phyloP scores from a whole-genome alignment of 495 filamentous ascomycete species.

The Glarea lozoyensis region DNA sequence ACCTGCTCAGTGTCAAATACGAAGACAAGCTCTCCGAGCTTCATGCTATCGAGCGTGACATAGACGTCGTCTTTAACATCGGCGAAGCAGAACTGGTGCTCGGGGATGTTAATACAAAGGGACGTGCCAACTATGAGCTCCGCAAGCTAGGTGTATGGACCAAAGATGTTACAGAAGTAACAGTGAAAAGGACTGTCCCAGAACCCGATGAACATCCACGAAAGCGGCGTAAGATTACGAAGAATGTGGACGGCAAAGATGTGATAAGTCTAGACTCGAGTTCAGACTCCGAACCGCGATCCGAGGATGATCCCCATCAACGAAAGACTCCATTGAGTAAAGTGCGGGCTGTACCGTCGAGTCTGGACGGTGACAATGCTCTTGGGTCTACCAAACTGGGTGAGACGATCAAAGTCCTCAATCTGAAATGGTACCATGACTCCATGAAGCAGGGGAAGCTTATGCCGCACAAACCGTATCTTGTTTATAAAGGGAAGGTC shows the following conservation, averaged over 20 bases:
- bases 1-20: slow-evolving; percentile 65
- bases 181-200: neutral
- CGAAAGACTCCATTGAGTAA: neutral
- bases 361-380: neutral
- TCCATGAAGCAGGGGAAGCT: slow-evolving; percentile 43
- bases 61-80: slow-evolving; percentile 64
- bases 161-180: slow-evolving; percentile 5
- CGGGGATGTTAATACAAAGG: slow-evolving; percentile 57
- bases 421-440: slow-evolving; percentile 64
- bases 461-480: slow-evolving; percentile 51
- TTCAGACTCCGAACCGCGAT: slow-evolving; percentile 27
- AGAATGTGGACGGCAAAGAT: slow-evolving; percentile 3
- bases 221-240: slow-evolving; percentile 11
- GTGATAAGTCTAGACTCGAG: slow-evolving; percentile 24
- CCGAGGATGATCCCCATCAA: slow-evolving; percentile 1
- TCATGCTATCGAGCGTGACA: slow-evolving; percentile 51
- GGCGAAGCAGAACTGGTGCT: slow-evolving; percentile 66
- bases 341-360: neutral
- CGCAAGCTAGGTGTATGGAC: slow-evolving; percentile 48
- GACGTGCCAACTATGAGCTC: slow-evolving; percentile 70
- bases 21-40: slow-evolving; percentile 37
- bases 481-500: slow-evolving; percentile 52
- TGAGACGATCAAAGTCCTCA: slow-evolving; percentile 56
- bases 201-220: neutral
- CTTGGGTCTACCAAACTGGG: neutral